Evolutionary conservation across 805 yeast species (phyloP), one percentile per base, ranked within the genome.

Genomic region (Starmerella stigmatis): DNA sequence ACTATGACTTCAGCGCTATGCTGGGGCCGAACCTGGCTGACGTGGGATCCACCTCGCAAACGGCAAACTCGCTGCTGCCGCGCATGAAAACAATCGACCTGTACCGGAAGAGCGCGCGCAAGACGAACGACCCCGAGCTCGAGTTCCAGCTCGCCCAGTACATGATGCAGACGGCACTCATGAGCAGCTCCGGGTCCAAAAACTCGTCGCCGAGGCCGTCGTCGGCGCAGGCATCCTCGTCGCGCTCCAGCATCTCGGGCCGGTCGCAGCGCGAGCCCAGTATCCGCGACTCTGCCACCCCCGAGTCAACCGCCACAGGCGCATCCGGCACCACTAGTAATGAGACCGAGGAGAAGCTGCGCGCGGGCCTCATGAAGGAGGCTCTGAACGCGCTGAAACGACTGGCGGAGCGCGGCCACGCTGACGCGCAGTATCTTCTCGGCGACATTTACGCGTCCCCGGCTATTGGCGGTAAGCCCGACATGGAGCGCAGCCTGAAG

Each of bases 381-480:
- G 89, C 96, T 0, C 68, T 74, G 17, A 68, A 69, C 45, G 80
- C 82, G 53, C 69, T 88, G 52, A 79, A 76, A 54, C 76, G 75
- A 54, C 70, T 88, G 35, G 69, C 86, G 16, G 86, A 82, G 46
- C 79, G 81, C 51, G 94, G 95, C 6, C 81, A 79, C 55, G 72
- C 80, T 1, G 95, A 89, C 43, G 94, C 97, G 0, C 97, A 92
- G 62, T 92, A 89, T 59, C 69, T 88, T 22, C 66, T 92, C 25
- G 98, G 79, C n/a, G 97, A 89, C 63, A 86, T 89, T 0, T 79
- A 79, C 61, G 74, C 88, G 11, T 78, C 89, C 2, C 94, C 94
- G 3, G 85, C 84, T 0, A 71, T 86, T 45, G 48, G 46, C 5
- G 92, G 88, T 1, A 83, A 81, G 60, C 69, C 79, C 10, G 94